Percentiles rank a stretch among this genome's conserved stretches.
These are phyloP conservation scores for Pyrenochaeta sp. DNA, from an alignment of 2,329 filamentous ascomycete genomes.

Conservation along the genomic window DNA sequence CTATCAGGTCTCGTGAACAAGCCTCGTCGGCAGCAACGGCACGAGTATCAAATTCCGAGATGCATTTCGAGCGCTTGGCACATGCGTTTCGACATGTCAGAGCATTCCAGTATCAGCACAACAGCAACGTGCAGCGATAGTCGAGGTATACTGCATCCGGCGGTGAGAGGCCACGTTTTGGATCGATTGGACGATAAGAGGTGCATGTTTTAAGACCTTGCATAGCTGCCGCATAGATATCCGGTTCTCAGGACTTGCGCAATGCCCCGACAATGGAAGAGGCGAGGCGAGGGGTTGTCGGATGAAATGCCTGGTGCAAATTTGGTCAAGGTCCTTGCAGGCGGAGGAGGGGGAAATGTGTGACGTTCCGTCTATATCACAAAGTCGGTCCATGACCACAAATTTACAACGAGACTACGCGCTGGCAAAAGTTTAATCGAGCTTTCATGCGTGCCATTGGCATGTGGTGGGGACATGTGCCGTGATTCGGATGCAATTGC, in stretches of 20 bases:
- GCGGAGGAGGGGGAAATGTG: conserved; percentile 13
- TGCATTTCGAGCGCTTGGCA: conserved; percentile 7
- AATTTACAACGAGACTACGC: not conserved
- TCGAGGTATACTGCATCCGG: conserved; percentile 26
- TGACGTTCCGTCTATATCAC: conserved; percentile 14
- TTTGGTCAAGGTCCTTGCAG: conserved; percentile 18
- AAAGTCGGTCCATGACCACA: not conserved
- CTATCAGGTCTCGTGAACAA: not conserved
- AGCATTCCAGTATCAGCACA: conserved; percentile 11
- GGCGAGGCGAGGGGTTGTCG: conserved; percentile 9
- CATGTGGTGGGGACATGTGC: conserved; percentile 20
- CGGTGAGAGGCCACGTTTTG: conserved; percentile 48
- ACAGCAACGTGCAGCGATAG: conserved; percentile 20
- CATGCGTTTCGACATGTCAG: conserved; percentile 6
- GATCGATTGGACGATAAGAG: conserved; percentile 46
- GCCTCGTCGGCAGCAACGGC: conserved; percentile 7
- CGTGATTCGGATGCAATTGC: conserved; percentile 14
- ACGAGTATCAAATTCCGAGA: not conserved
- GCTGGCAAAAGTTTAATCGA: not conserved
- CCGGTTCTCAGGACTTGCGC: conserved; percentile 18
- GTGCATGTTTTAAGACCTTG: conserved; percentile 19
- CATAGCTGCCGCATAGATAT: conserved; percentile 21
- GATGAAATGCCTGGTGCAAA: conserved; percentile 15
- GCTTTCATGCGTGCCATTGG: not conserved
- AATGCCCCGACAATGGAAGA: conserved; percentile 17